These are phyloP conservation scores for Pythium phragmiticola DNA, from an alignment of 352 stramenopile species.

Conservation along the genomic window DNA sequence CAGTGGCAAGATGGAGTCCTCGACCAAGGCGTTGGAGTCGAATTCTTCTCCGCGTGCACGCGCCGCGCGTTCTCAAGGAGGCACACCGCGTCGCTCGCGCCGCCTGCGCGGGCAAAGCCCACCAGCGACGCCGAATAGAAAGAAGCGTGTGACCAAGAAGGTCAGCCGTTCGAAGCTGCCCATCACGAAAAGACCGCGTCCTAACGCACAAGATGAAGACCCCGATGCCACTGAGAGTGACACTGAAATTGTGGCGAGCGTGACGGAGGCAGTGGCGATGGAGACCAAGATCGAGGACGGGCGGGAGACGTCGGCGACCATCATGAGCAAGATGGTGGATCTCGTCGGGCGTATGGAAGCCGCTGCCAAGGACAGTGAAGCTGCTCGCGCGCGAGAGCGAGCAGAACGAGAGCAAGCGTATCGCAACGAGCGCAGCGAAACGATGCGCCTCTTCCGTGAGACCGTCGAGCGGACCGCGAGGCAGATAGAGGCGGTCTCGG, in stretches of 20 bases:
- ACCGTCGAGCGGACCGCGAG: background rate
- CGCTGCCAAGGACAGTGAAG: background rate
- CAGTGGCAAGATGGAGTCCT: background rate
- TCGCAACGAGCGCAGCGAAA: background rate
- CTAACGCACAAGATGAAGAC: background rate
- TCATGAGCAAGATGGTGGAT: background rate
- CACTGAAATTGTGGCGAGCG: background rate
- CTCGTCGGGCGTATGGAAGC: background rate
- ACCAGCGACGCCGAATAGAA: background rate
- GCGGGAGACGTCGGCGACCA: background rate
- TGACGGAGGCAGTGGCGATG: background rate
- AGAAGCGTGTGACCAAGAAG: background rate
- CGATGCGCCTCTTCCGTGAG: background rate
- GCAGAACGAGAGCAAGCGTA: background rate
- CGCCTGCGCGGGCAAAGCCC: background rate
- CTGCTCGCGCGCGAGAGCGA: background rate
- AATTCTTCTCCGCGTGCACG: background rate
- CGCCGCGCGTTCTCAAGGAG: background rate
- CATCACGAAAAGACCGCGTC: background rate
- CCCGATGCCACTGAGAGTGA: slow-evolving; percentile 1
- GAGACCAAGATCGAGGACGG: background rate
- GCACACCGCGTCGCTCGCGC: background rate
- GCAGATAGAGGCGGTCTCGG: background rate
- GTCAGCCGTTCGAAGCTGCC: background rate
- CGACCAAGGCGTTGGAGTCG: background rate